Base-by-base conservation (phyloP, 352 stramenopile genomes). In the Phytophthora colocasiae region DNA sequence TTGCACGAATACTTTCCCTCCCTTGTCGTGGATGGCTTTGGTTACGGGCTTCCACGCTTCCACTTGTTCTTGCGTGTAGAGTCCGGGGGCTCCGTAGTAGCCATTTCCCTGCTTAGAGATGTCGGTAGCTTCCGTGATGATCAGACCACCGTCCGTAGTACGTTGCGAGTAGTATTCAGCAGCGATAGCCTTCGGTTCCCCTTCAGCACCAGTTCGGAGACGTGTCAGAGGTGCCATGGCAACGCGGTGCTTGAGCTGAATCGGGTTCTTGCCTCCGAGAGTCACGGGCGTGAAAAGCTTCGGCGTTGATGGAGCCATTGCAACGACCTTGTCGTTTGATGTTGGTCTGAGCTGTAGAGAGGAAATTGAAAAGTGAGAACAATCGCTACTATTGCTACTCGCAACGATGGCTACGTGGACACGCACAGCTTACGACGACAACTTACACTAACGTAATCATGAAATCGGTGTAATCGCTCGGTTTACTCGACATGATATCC, bases 1-100 rank as follows among this genome's bases (percentile, higher is more conserved):
- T 68, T 96, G 89, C 41, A 77, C 39, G 58, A 80, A 91, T 31
- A 96, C 93, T 36, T 80, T 77, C 49, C 78, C 83, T 14, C 79
- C 31, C 48, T 92, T 92, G 31, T 69, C 74, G 52, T 96, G 90
- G 10, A 97, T 85, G 11, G 65, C 60, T 43, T 92, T 80, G 9
- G 74, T 79, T 4, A 91, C 64, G 15, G 53, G 52, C 41, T 87
- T 83, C 81, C 82, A 91, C 10, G 43, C 66, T 15, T 75, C 44
- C 32, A 78, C 55, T 55, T 91, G 77, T 17, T 82, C 79, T 8
- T 73, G 24, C 14, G 59, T 81, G 56, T 78, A 85, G 44, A 90
- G 67, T 9, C 79, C 77, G 0, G 80, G 79, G 7, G 75, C 66
- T 36, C 69, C 61, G 8, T 64, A 71, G 48, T 78, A 78, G 12